These are phyloP conservation scores for Diaporthe batatas DNA, from an alignment of 2,329 filamentous ascomycete genomes.

Conservation along the genomic window DNA sequence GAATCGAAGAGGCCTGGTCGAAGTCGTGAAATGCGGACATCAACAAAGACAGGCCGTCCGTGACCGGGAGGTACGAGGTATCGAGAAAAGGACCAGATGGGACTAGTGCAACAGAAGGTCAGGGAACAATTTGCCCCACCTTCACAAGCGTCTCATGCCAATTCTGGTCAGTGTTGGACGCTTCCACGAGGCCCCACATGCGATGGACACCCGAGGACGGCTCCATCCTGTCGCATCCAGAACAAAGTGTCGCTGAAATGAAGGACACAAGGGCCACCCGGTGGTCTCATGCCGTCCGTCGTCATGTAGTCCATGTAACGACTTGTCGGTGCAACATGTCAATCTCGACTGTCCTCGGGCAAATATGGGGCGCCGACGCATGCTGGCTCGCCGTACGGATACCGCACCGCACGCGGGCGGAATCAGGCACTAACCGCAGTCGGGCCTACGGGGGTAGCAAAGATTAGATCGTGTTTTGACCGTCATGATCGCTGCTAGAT, in stretches of 20 bases:
- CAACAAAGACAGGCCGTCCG: conserved; percentile 1
- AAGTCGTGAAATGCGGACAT: not conserved
- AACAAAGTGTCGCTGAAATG: conserved; percentile 20
- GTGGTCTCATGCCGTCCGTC: conserved; percentile 39
- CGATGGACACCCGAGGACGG: not conserved
- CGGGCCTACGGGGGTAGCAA: conserved; percentile 13
- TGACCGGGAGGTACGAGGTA: not conserved
- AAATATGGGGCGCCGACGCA: conserved; percentile 30
- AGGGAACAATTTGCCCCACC: conserved; percentile 27
- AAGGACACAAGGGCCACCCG: conserved; percentile 30
- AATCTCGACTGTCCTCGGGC: conserved; percentile 31
- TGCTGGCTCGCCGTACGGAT: not conserved
- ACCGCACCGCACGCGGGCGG: conserved; percentile 5
- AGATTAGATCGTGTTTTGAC: conserved; percentile 35
- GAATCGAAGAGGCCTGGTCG: not conserved
- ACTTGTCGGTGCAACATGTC: conserved; percentile 28
- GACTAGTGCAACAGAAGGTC: conserved; percentile 3
- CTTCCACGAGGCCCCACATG: conserved; percentile 6
- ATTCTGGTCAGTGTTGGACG: conserved; percentile 28
- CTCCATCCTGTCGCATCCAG: conserved; percentile 5
- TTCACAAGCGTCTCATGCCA: conserved; percentile 29
- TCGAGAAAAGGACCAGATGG: not conserved
- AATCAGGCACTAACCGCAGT: conserved; percentile 17
- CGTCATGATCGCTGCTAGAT: conserved; percentile 29
- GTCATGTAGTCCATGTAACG: conserved; percentile 38